A percentile compares a stretch with the other conserved stretches of the same genome.
phyloP scores from a whole-genome alignment of 768 basidiomycete genomes.

The Mycena indigotica region DNA sequence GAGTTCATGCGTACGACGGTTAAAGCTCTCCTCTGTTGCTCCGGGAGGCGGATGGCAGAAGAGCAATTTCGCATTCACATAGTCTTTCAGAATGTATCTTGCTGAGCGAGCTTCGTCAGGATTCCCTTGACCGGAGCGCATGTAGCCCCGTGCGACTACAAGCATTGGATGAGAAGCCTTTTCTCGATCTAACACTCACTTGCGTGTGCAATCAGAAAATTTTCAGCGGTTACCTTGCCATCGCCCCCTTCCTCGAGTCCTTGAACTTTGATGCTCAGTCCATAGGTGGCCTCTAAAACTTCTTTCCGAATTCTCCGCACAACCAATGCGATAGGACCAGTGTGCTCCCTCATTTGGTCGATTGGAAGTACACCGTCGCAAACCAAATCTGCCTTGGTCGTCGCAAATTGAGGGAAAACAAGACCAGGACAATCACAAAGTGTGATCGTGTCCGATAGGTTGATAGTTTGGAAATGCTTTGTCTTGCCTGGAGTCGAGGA shows the following conservation, averaged over 20 bases:
- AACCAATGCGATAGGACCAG: conserved; percentile 79
- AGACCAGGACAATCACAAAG: conserved; percentile 98
- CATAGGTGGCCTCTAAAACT: conserved; percentile 90
- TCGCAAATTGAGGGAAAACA: conserved; percentile 98
- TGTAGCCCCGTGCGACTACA: conserved; percentile 89
- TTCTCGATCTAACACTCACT: conserved; percentile 60
- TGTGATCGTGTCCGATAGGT: conserved; percentile 82
- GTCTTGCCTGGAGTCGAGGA: conserved; percentile 98
- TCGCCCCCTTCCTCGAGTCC: conserved; percentile 83
- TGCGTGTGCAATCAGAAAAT: conserved; percentile 87
- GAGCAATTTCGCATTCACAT: conserved; percentile 90
- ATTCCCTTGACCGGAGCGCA: conserved; percentile 92
- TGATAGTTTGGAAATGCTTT: conserved; percentile 98
- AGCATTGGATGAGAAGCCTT: no score
- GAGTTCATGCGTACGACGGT: conserved; percentile 64
- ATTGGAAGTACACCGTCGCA: conserved; percentile 97
- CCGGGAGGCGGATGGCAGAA: conserved; percentile 90
- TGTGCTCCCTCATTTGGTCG: conserved; percentile 94
- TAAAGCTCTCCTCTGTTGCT: conserved; percentile 68
- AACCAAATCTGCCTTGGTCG: conserved; percentile 92
- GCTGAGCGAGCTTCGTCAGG: conserved; percentile 96
- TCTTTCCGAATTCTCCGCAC: conserved; percentile 76
- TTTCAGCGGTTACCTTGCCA: conserved; percentile 70
- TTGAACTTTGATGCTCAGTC: conserved; percentile 68
- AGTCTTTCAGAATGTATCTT: conserved; percentile 93